Evolutionary conservation across 495 filamentous ascomycete species (phyloP).

Genomic region (Aspergillus sclerotioniger): DNA sequence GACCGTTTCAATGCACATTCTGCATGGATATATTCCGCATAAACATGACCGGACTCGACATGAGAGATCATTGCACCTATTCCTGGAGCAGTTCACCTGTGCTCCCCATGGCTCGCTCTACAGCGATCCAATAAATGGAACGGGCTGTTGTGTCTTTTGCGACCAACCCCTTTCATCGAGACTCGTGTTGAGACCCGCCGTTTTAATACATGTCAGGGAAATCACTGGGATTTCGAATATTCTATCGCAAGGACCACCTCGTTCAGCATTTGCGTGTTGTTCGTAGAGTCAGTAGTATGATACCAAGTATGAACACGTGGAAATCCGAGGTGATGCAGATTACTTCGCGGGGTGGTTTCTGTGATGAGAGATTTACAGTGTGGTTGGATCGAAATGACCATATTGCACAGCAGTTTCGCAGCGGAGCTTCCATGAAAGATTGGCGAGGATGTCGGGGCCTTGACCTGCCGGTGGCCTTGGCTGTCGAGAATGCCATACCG

Average conservation of each 20-base stretch:
- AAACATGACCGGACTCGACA: conserved; percentile 82
- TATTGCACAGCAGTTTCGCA: conserved; percentile 61
- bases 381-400: conserved; percentile 62
- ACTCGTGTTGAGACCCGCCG: conserved; percentile 50
- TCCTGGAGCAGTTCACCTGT: conserved; percentile 72
- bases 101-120: conserved; percentile 52
- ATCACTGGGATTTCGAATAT: conserved; percentile 54
- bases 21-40: conserved; percentile 73
- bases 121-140: too few relatives aligned
- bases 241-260: conserved; percentile 79
- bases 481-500: conserved; percentile 66
- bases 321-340: conserved; percentile 58
- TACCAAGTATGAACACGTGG: conserved; percentile 64
- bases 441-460: conserved; percentile 71
- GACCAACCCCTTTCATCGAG: conserved; percentile 15
- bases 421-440: conserved; percentile 59
- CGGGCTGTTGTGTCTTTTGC: conserved; percentile 25
- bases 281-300: conserved; percentile 56
- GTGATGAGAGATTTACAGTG: conserved; percentile 52
- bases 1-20: conserved; percentile 71
- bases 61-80: conserved; percentile 73
- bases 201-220: conserved; percentile 62
- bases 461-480: conserved; percentile 55
- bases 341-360: conserved; percentile 65
- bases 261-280: conserved; percentile 72